Conservation (phyloP, 768 basidiomycete genomes). For the Tylopilus sp. region DNA sequence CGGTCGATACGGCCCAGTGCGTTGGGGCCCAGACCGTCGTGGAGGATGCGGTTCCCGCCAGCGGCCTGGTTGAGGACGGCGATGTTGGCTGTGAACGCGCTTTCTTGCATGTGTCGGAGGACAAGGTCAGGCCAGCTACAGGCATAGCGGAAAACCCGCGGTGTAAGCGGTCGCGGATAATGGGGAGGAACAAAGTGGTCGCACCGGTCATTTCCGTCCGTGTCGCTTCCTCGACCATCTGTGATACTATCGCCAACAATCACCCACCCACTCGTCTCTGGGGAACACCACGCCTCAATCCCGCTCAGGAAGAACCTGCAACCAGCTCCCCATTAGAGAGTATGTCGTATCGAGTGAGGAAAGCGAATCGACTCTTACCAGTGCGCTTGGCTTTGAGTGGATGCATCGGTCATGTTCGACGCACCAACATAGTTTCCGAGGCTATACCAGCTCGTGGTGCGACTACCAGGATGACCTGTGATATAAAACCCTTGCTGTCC, state of each 20-base stretch:
- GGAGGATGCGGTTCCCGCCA: no score
- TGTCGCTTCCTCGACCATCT: conserved; percentile 1
- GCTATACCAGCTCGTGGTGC: conserved; percentile 1
- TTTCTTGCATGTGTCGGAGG: no score
- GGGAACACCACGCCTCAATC: conserved; percentile 4
- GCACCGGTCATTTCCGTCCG: conserved; percentile 1
- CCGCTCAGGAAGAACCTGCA: conserved; percentile 2
- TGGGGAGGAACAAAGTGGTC: background rate
- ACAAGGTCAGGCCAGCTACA: no score
- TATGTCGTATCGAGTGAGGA: background rate
- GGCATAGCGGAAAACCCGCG: no score
- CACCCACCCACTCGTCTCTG: background rate
- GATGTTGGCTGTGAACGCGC: no score
- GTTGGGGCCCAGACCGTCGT: background rate
- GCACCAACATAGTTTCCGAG: conserved; percentile 3
- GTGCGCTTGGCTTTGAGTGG: no score
- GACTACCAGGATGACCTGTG: conserved; percentile 1
- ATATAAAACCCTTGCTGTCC: conserved; percentile 1
- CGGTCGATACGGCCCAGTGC: background rate
- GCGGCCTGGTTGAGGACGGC: no score
- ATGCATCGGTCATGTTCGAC: conserved; percentile 11
- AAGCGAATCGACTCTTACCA: no score
- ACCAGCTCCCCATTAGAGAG: conserved; percentile 8
- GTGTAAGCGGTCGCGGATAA: background rate
- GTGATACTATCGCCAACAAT: conserved; percentile 7